phyloP scores from a whole-genome alignment of 441 rosid genomes.

The Manihot esculenta region DNA sequence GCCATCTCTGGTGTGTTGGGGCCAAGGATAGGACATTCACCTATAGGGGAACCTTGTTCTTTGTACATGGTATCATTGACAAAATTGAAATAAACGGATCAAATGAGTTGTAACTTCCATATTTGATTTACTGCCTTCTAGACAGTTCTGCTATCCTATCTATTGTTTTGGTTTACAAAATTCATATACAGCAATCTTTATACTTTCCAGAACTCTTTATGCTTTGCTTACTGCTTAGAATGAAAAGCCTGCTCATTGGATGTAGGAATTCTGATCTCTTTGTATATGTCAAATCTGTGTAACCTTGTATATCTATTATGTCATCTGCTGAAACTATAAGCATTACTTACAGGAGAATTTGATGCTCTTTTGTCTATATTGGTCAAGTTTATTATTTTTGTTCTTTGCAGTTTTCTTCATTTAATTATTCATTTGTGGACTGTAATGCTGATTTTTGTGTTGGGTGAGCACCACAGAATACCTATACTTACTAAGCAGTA shows the following conservation, averaged over 20 bases:
- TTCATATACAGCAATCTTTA: background rate
- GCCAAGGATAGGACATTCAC: slow-evolving; percentile 42
- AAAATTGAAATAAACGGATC: slow-evolving; percentile 1
- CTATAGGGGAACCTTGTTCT: slow-evolving; percentile 51
- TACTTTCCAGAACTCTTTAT: too few species aligned
- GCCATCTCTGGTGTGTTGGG: slow-evolving; percentile 71
- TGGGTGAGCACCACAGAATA: background rate
- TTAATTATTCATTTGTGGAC: background rate
- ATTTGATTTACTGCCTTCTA: background rate
- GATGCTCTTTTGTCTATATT: background rate
- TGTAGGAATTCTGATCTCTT: background rate
- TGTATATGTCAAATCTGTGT: background rate
- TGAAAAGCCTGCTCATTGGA: background rate
- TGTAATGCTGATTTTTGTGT: background rate
- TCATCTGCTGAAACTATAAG: background rate
- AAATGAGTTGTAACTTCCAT: background rate
- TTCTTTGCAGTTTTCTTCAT: background rate
- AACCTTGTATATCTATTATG: background rate
- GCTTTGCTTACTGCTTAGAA: background rate
- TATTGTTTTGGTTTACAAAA: background rate
- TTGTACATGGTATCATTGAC: slow-evolving; percentile 56
- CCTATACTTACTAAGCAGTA: background rate
- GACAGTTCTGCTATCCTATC: background rate
- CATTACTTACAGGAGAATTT: background rate
- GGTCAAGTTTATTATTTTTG: background rate